Percentiles rank a stretch among this genome's conserved stretches.
phyloP scores from a whole-genome alignment of 2,329 filamentous ascomycete genomes.

The Penicillium sp. region DNA sequence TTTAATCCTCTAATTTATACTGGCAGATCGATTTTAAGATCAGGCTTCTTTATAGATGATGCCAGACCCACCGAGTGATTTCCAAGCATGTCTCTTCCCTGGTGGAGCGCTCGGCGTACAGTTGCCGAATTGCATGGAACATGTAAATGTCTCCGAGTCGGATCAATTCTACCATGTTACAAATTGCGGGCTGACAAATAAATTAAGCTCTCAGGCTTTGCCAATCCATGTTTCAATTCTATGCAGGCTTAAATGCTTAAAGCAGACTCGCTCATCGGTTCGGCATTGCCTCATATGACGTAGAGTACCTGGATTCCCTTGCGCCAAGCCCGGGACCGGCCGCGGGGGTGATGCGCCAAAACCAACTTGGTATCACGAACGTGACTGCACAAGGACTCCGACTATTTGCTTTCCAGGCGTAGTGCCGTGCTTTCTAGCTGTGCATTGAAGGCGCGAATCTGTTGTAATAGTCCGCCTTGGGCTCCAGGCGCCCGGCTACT shows the following conservation, averaged over 20 bases:
- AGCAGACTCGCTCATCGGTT: neutral
- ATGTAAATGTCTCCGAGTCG: conserved; percentile 5
- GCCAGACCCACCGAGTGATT: neutral
- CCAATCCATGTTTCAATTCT: too few species aligned
- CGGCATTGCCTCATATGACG: neutral
- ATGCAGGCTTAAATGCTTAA: neutral
- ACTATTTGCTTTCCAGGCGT: conserved; percentile 25
- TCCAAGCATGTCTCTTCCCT: neutral
- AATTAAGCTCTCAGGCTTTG: too few species aligned
- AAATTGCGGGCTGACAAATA: neutral
- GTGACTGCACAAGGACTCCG: conserved; percentile 1
- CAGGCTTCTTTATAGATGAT: neutral
- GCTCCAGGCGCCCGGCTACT: conserved; percentile 39
- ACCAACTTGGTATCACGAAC: conserved; percentile 1
- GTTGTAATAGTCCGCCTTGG: conserved; percentile 42
- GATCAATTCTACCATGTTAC: neutral
- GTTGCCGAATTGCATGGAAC: neutral
- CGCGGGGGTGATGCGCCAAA: neutral
- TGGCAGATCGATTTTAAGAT: neutral
- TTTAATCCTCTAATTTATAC: neutral
- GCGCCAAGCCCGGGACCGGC: neutral
- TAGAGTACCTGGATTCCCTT: neutral
- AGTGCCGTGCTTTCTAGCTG: conserved; percentile 40
- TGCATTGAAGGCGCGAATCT: conserved; percentile 43
- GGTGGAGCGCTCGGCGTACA: neutral